Conservation (phyloP, 2,329 filamentous ascomycete species). For the Cladosporium sp. region DNA sequence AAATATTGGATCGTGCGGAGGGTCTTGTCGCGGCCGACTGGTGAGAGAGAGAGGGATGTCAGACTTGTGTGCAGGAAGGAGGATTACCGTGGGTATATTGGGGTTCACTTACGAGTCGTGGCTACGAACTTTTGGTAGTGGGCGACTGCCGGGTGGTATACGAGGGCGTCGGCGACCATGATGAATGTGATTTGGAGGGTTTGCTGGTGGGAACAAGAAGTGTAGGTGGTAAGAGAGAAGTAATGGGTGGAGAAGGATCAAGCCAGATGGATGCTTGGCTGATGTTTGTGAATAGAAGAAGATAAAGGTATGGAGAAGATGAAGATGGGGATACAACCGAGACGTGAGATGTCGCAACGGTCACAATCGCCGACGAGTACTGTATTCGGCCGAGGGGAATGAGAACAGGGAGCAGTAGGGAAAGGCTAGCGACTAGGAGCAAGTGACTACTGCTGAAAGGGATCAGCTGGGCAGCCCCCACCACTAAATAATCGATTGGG, state of each 20-base stretch:
- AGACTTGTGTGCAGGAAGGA: not conserved
- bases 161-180: slow-evolving; percentile 71
- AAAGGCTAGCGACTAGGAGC: no score
- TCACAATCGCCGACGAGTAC: slow-evolving; percentile 7
- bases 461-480: not conserved
- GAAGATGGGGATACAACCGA: not conserved
- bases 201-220: not conserved
- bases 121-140: slow-evolving; percentile 95
- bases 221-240: not conserved
- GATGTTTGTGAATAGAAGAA: not conserved
- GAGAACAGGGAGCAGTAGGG: no score
- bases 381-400: not conserved
- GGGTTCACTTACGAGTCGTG: slow-evolving; percentile 64
- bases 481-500: no score
- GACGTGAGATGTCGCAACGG: not conserved
- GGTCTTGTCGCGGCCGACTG: slow-evolving; percentile 93
- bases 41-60: slow-evolving; percentile 13
- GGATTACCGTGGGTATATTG: not conserved
- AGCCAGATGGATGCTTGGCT: not conserved
- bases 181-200: not conserved
- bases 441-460: no score
- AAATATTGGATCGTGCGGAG: slow-evolving; percentile 97
- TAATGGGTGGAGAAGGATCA: no score
- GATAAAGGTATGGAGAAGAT: not conserved
- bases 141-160: slow-evolving; percentile 90